A percentile compares a stretch with the other conserved stretches of the same genome.
Evolutionary conservation across 129 eudicot species (phyloP).

Genomic region (Chrysanthemum lavandulifolium): DNA sequence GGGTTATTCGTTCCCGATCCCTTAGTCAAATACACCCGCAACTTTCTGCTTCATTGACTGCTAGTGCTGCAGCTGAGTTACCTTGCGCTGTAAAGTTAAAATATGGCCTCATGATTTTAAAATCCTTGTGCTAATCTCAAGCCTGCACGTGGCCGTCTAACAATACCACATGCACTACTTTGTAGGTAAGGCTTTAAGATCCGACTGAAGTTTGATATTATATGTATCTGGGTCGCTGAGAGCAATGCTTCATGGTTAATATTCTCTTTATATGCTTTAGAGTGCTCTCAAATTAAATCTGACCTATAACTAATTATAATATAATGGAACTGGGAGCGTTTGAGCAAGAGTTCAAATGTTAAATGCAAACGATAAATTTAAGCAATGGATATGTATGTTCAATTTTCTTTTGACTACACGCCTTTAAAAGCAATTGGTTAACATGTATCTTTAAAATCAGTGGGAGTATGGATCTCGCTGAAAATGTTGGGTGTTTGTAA

Average conservation of each 20-base stretch:
- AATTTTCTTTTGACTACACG: background rate
- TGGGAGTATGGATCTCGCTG: constrained; percentile 83
- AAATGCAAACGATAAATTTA: background rate
- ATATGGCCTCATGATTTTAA: constrained; percentile 79
- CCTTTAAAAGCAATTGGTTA: background rate
- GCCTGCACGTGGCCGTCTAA: background rate
- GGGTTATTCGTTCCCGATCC: constrained; percentile 47
- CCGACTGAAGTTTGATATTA: background rate
- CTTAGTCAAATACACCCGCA: constrained; percentile 67
- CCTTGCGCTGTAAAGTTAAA: constrained; percentile 94
- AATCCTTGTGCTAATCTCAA: constrained; percentile 75
- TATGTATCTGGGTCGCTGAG: background rate
- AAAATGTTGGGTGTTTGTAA: constrained; percentile 93
- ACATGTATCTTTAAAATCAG: constrained; percentile 17
- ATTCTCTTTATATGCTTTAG: background rate
- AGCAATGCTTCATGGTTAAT: background rate
- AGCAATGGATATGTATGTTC: background rate
- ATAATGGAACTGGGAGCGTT: background rate
- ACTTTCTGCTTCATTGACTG: constrained; percentile 78
- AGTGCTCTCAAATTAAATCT: background rate
- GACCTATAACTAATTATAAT: background rate
- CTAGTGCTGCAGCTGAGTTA: constrained; percentile 83
- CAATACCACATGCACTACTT: constrained; percentile 39
- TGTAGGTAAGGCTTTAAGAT: constrained; percentile 55
- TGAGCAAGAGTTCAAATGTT: constrained; percentile 1